Percentiles rank a stretch among this genome's conserved stretches.
phyloP scores from a whole-genome alignment of 495 filamentous ascomycete species.

The Aspergillus panamensis region DNA sequence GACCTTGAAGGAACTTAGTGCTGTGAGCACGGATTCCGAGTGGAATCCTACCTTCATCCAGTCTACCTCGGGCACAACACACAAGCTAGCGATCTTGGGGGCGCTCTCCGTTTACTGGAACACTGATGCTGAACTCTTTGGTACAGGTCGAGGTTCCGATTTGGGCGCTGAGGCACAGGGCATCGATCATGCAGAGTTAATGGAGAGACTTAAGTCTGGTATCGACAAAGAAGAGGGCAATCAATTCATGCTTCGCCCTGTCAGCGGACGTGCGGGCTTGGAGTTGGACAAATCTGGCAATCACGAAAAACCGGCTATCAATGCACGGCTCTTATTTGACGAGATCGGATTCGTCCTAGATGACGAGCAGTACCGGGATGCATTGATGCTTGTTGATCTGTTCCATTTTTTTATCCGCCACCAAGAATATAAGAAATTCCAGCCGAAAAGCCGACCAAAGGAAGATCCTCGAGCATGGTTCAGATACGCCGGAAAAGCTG shows the following conservation, averaged over 20 bases:
- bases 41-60: conserved; percentile 96
- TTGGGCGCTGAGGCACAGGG: conserved; percentile 61
- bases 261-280: conserved; percentile 85
- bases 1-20: conserved; percentile 91
- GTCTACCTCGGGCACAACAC: conserved; percentile 71
- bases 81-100: conserved; percentile 86
- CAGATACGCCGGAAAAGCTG: conserved; percentile 79
- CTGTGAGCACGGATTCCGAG: conserved; percentile 87
- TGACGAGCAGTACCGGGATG: conserved; percentile 94
- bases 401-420: conserved; percentile 98
- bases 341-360: conserved; percentile 94
- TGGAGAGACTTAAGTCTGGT: conserved; percentile 68
- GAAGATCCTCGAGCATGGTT: conserved; percentile 93
- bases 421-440: conserved; percentile 92
- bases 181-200: conserved; percentile 66
- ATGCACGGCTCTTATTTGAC: conserved; percentile 86
- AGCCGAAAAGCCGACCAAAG: conserved; percentile 80
- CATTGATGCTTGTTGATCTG: conserved; percentile 93
- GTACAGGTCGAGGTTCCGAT: conserved; percentile 62
- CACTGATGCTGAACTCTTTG: conserved; percentile 80
- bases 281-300: conserved; percentile 90
- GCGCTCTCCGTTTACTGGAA: conserved; percentile 96
- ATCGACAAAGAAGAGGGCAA: conserved; percentile 73
- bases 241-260: conserved; percentile 93
- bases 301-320: conserved; percentile 77